phyloP scores from a whole-genome alignment of 441 rosid genomes.

The Pelargonium myrrhifolium region DNA sequence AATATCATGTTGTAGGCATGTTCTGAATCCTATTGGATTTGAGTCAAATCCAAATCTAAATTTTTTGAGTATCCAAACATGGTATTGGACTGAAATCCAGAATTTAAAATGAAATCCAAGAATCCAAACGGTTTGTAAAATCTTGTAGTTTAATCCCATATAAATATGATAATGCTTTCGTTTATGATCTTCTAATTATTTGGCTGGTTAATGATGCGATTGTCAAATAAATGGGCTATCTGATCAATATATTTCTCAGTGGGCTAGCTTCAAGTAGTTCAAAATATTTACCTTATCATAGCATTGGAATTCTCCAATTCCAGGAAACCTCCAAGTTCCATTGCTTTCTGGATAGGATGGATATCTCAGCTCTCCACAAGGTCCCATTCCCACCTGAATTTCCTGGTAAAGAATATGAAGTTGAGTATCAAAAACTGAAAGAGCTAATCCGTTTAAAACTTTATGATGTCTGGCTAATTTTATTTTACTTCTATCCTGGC shows the following conservation, averaged over 20 bases:
- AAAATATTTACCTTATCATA: conserved; percentile 63
- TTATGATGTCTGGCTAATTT: too few species aligned
- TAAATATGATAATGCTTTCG: too few species aligned
- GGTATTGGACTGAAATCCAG: too few species aligned
- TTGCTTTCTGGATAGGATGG: conserved; percentile 94
- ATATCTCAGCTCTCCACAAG: conserved; percentile 86
- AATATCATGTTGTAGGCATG: too few species aligned
- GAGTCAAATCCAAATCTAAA: too few species aligned
- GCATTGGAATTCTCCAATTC: conserved; percentile 97
- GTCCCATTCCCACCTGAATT: conserved; percentile 97
- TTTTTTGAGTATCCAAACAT: too few species aligned
- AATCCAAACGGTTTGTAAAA: neutral
- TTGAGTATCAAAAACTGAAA: conserved; percentile 13
- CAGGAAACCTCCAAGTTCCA: conserved; percentile 90
- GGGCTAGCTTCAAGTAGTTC: neutral
- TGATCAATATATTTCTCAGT: neutral
- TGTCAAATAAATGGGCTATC: neutral
- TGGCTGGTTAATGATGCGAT: neutral
- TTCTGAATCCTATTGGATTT: too few species aligned
- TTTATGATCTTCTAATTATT: neutral
- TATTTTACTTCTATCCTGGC: too few species aligned
- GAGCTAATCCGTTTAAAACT: too few species aligned
- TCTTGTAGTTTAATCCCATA: neutral
- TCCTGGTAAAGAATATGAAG: conserved; percentile 45
- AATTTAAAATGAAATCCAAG: neutral